Percentiles rank a stretch among this genome's conserved stretches.
These are phyloP conservation scores for Myotisia sp. DNA, from an alignment of 2,329 filamentous ascomycete genomes.

Conservation along the genomic window DNA sequence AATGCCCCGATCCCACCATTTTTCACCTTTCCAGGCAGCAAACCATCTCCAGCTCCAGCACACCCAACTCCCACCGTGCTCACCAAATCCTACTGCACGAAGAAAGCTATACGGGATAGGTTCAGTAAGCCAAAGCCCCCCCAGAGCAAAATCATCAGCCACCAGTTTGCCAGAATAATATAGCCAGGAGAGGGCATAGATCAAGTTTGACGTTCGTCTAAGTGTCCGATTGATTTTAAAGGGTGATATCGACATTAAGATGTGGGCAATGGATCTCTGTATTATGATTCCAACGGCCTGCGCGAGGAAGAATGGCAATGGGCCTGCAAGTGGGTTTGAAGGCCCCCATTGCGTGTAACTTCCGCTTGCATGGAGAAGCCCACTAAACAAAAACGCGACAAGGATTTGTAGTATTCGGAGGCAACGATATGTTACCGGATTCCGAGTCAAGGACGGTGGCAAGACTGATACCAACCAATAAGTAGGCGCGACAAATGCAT, in stretches of 20 bases:
- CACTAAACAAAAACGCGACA: slow-evolving; percentile 24
- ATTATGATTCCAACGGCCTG: slow-evolving; percentile 52
- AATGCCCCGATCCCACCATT: slow-evolving; percentile 50
- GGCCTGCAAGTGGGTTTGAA: slow-evolving; percentile 40
- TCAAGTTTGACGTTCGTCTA: slow-evolving; percentile 44
- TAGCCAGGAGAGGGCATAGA: slow-evolving; percentile 53
- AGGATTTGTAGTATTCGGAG: slow-evolving; percentile 13
- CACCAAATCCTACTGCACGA: slow-evolving; percentile 51
- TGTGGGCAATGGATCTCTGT: slow-evolving; percentile 36
- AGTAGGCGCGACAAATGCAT: slow-evolving; percentile 33
- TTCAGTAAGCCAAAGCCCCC: slow-evolving; percentile 67
- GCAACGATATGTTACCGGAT: neutral
- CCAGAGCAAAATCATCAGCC: slow-evolving; percentile 59
- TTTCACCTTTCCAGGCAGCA: slow-evolving; percentile 44
- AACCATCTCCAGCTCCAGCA: too few relatives aligned
- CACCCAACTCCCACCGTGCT: slow-evolving; percentile 49
- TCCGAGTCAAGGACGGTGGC: slow-evolving; percentile 12
- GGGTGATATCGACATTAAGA: slow-evolving; percentile 23
- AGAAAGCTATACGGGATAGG: slow-evolving; percentile 62
- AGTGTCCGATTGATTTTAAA: slow-evolving; percentile 32
- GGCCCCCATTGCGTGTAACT: slow-evolving; percentile 52
- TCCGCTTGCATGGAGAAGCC: slow-evolving; percentile 51
- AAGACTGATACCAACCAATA: slow-evolving; percentile 25
- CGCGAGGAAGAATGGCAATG: slow-evolving; percentile 56
- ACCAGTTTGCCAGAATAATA: slow-evolving; percentile 50